Percentiles rank a stretch among this genome's conserved stretches.
Conservation (phyloP, 2,329 filamentous ascomycete genomes). For the Botrytis fragariae region DNA sequence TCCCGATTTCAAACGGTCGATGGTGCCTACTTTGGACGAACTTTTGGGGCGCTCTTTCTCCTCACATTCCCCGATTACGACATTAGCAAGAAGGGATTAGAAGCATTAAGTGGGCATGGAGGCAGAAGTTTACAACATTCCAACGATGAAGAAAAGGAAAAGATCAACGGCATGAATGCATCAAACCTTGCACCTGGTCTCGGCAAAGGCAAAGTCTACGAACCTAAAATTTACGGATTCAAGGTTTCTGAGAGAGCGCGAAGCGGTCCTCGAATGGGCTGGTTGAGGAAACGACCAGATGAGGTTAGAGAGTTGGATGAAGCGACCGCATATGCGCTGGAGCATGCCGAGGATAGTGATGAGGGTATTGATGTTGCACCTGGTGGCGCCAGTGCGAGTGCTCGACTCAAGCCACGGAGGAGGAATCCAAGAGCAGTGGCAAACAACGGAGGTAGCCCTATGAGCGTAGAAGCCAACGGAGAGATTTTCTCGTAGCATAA, state of each 20-base stretch:
- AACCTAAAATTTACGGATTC: conserved; percentile 96
- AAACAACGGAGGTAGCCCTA: conserved; percentile 35
- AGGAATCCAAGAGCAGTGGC: conserved; percentile 10
- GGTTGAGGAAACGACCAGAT: conserved; percentile 80
- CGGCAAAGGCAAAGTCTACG: conserved; percentile 80
- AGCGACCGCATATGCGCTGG: conserved; percentile 52
- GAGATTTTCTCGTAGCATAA: conserved; percentile 26
- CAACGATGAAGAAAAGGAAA: conserved; percentile 45
- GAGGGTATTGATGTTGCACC: conserved; percentile 45
- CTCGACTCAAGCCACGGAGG: conserved; percentile 15
- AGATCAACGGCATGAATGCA: conserved; percentile 82
- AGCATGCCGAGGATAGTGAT: conserved; percentile 56
- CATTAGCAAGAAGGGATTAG: conserved; percentile 67
- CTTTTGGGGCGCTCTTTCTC: conserved; percentile 94
- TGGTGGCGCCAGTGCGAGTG: conserved; percentile 12
- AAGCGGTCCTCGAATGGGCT: conserved; percentile 93
- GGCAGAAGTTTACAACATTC: conserved; percentile 41
- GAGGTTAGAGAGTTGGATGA: conserved; percentile 86
- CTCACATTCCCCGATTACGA: conserved; percentile 98
- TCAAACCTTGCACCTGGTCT: conserved; percentile 87
- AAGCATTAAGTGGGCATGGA: conserved; percentile 47
- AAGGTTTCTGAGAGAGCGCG: conserved; percentile 86
- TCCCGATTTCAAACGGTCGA: conserved; percentile 96
- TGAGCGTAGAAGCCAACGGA: conserved; percentile 36
- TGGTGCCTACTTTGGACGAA: conserved; percentile 96